Percentiles rank a stretch among this genome's conserved stretches.
Conservation (phyloP, 495 filamentous ascomycete genomes). For the Penicillium turbatum region DNA sequence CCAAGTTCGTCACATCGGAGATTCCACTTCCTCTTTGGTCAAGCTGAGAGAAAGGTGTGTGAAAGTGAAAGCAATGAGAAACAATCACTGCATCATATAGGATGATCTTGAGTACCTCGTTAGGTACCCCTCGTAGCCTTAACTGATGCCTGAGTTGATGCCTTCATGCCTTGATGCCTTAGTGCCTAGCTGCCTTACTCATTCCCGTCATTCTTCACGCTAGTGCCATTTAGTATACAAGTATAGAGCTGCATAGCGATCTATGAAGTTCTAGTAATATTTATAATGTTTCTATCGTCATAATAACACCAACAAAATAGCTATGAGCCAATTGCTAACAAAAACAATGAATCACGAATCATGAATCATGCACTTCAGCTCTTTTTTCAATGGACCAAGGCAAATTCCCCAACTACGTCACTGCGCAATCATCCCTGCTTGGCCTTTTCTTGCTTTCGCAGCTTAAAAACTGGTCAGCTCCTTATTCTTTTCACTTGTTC, state of each 20-base stretch:
- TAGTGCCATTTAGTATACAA: background rate
- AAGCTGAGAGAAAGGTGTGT: background rate
- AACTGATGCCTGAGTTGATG: background rate
- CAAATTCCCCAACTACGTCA: conserved; percentile 41
- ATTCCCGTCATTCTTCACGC: background rate
- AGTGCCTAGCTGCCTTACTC: background rate
- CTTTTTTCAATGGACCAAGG: conserved; percentile 3
- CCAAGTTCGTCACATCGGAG: background rate
- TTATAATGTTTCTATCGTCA: background rate
- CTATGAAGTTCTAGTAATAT: background rate
- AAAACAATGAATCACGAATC: background rate
- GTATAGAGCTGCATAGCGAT: background rate
- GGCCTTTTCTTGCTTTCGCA: conserved; percentile 8
- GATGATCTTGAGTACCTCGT: background rate
- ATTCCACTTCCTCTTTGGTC: background rate
- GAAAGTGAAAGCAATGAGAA: background rate
- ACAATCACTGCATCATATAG: background rate
- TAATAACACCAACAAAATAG: background rate
- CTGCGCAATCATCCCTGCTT: conserved; percentile 35
- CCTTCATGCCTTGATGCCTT: background rate
- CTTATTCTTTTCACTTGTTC: background rate
- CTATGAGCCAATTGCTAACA: background rate
- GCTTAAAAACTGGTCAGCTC: background rate
- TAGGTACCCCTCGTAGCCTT: background rate
- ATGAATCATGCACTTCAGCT: conserved; percentile 29